Conservation (phyloP, 2,329 filamentous ascomycete genomes). For the Colletotrichum agaves region DNA sequence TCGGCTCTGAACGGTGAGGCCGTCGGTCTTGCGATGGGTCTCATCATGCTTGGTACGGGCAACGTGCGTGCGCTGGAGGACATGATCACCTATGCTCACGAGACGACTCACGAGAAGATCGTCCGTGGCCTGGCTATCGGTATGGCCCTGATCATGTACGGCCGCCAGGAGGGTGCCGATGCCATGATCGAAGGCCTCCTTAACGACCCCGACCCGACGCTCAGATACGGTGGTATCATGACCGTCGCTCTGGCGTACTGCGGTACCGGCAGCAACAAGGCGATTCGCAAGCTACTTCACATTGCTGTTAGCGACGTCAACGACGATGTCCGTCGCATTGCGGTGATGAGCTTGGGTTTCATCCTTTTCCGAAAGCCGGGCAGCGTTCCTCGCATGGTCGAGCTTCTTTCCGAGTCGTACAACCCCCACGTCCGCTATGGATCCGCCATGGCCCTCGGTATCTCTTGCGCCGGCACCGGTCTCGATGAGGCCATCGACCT, state of each 20-base stretch:
- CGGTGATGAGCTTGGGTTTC: constrained; percentile 97
- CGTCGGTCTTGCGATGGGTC: constrained; percentile 93
- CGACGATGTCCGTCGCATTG: constrained; percentile 94
- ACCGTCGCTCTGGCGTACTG: constrained; percentile 98
- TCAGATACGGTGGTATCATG: constrained; percentile 98
- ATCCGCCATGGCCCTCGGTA: constrained; percentile 97
- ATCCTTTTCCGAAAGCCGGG: constrained; percentile 98
- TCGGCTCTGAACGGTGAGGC: constrained; percentile 97
- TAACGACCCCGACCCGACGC: constrained; percentile 90
- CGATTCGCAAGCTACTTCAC: constrained; percentile 93
- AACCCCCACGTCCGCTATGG: constrained; percentile 98
- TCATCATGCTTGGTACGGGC: constrained; percentile 98
- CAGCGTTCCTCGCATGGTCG: constrained; percentile 98
- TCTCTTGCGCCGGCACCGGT: constrained; percentile 96
- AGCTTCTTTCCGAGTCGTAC: constrained; percentile 97
- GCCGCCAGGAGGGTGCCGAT: constrained; percentile 92
- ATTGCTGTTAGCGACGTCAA: constrained; percentile 98
- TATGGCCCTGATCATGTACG: constrained; percentile 99
- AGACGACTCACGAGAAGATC: constrained; percentile 99
- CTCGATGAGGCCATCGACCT: constrained; percentile 96
- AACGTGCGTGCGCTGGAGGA: constrained; percentile 93
- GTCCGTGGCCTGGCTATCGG: constrained; percentile 94
- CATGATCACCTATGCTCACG: constrained; percentile 97
- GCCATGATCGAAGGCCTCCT: constrained; percentile 93
- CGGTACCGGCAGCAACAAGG: constrained; percentile 97